These are phyloP conservation scores for Clonostachys rhizophaga DNA, from an alignment of 2,329 filamentous ascomycete genomes.

Conservation along the genomic window DNA sequence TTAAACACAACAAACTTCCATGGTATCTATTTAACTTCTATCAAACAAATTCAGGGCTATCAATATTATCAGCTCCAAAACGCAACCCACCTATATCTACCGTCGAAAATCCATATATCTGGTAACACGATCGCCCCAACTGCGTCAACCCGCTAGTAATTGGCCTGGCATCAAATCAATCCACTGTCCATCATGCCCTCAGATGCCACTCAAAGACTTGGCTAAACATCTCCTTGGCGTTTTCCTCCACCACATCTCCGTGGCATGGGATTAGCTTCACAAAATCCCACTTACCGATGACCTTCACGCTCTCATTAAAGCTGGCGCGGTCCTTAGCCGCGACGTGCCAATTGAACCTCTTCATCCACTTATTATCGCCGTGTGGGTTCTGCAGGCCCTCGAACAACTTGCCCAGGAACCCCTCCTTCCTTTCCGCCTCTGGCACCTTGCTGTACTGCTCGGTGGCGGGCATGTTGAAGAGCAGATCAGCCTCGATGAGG, in stretches of 20 bases:
- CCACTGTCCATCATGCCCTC: slow-evolving; percentile 13
- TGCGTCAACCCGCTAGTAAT: not conserved
- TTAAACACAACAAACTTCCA: too few species aligned
- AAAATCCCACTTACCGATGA: slow-evolving; percentile 80
- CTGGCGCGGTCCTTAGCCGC: slow-evolving; percentile 58
- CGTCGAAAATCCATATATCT: not conserved
- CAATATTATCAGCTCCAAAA: too few species aligned
- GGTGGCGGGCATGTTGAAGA: slow-evolving; percentile 84
- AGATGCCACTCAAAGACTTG: slow-evolving; percentile 85
- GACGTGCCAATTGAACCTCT: slow-evolving; percentile 78
- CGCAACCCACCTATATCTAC: too few species aligned
- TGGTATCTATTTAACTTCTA: too few species aligned
- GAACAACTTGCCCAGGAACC: slow-evolving; percentile 37
- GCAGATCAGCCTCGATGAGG: slow-evolving; percentile 81
- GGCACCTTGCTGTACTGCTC: slow-evolving; percentile 80
- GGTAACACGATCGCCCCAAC: not conserved
- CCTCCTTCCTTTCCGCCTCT: slow-evolving; percentile 19
- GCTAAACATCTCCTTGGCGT: slow-evolving; percentile 69
- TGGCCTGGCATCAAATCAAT: not conserved
- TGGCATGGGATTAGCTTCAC: slow-evolving; percentile 85
- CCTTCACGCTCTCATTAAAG: slow-evolving; percentile 64
- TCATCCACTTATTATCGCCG: slow-evolving; percentile 64
- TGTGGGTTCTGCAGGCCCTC: not conserved
- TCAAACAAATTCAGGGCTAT: too few species aligned
- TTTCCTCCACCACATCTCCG: slow-evolving; percentile 76